Evolutionary conservation across 768 basidiomycete genomes (phyloP).

Genomic region (Boletus edulis): DNA sequence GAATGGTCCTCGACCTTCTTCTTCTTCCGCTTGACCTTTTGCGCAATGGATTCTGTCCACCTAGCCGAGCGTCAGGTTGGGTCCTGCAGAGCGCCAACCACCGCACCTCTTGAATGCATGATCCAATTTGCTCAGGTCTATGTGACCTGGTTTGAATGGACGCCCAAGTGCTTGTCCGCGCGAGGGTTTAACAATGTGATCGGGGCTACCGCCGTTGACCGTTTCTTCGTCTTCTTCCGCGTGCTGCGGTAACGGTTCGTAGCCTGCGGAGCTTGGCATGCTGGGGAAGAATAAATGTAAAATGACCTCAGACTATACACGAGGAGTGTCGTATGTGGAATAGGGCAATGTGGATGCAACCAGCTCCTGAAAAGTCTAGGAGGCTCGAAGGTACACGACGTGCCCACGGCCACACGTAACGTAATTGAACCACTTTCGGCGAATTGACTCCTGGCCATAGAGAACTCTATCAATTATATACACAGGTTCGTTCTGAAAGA

Average conservation of each 20-base stretch:
- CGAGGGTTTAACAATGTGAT: constrained; percentile 23
- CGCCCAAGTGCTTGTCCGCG: constrained; percentile 31
- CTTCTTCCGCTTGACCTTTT: constrained; percentile 81
- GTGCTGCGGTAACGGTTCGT: constrained; percentile 45
- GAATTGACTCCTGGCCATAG: not conserved
- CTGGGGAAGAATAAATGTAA: constrained; percentile 1
- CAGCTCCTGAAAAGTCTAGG: constrained; percentile 3
- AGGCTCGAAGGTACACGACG: not conserved
- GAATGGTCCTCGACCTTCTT: constrained; percentile 56
- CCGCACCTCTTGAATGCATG: constrained; percentile 76
- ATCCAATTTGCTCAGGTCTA: constrained; percentile 79
- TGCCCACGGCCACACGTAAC: constrained; percentile 17
- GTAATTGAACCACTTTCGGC: not conserved
- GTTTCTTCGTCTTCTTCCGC: constrained; percentile 39
- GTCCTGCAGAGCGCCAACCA: not conserved
- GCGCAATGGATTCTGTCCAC: constrained; percentile 86
- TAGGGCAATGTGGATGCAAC: constrained; percentile 14
- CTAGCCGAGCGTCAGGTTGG: constrained; percentile 32
- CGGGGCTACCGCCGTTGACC: constrained; percentile 33
- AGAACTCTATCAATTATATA: not conserved
- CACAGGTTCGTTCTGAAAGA: not conserved
- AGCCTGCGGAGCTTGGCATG: constrained; percentile 47
- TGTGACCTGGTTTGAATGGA: constrained; percentile 52
- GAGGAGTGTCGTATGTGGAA: constrained; percentile 3
- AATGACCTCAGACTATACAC: not conserved